Evolutionary conservation across 345 rosid species (phyloP), one percentile per base, ranked within the genome.

Genomic region (Garcia nutans): DNA sequence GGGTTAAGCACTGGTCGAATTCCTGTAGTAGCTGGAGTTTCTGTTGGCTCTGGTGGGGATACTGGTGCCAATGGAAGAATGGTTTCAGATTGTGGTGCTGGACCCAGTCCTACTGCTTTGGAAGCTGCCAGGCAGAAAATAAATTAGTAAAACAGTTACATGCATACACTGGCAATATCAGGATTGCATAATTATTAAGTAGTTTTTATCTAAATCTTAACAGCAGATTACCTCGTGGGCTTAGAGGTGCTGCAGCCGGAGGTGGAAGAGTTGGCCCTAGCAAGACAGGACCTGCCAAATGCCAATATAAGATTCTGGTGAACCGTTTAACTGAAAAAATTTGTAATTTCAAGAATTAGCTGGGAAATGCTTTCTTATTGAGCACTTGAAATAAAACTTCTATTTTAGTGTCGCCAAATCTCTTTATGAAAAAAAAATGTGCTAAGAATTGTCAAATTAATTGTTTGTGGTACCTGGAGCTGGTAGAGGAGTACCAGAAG

Each of bases 401-500:
- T 37, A 37, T 37, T 37, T 6, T 37, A 37, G 41, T 37, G 3
- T 37, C 41, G 7, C 41, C 31, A 28, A 28, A 2, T 28, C 31
- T 28, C 2, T 28, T 28, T 28, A 28, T 28, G 31, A 28, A 28
- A 28, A 28, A 28, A 28, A 28, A 37, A 0, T 37, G 41, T 37
- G 41, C 6, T 37, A 37, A 37, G 41, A 37, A 37, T 37, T 37
- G 41, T 37, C 6, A 37, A 37, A 37, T 37, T 2, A 31, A 44
- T n/a, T 3, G 9, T 13, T 28, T 26, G n/a, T 5, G 13, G 33
- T 86, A 90, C 94, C 98, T 86, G 97, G 97, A 72, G 97, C 88
- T 49, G 97, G 97, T 15, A 94, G 85, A 75, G 97, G 98, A 47
- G 88, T 42, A 28, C 93, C 97, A 49, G 98, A 72, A 60, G 92